These are phyloP conservation scores for Tetraselmis striata DNA, from an alignment of 139 green algal species.

Conservation along the genomic window DNA sequence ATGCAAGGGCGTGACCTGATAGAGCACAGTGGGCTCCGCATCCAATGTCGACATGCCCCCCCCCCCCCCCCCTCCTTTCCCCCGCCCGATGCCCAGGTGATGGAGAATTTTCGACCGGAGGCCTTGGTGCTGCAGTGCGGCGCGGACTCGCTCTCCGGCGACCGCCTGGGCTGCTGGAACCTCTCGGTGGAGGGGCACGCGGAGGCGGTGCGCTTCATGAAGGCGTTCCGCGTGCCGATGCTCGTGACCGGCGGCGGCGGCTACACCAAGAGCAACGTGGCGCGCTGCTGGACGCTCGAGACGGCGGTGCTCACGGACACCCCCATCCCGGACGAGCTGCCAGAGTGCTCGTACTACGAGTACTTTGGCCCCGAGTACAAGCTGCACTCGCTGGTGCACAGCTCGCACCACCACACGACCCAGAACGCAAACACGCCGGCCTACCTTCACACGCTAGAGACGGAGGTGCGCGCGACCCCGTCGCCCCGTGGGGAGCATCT, in stretches of 20 bases:
- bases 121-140: slow-evolving; percentile 81
- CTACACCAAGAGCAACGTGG: slow-evolving; percentile 96
- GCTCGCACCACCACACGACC: too few species aligned
- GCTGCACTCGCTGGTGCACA: slow-evolving; percentile 48
- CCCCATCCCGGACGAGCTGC: slow-evolving; percentile 49
- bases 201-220: slow-evolving; percentile 85
- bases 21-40: too few species aligned
- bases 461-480: too few species aligned
- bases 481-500: too few species aligned
- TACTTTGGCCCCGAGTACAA: slow-evolving; percentile 55
- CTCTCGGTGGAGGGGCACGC: slow-evolving; percentile 76
- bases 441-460: too few species aligned
- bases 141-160: slow-evolving; percentile 80
- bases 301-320: slow-evolving; percentile 44
- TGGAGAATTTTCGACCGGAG: slow-evolving; percentile 65
- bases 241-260: slow-evolving; percentile 84
- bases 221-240: slow-evolving; percentile 79
- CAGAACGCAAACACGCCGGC: slow-evolving; percentile 19
- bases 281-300: slow-evolving; percentile 69
- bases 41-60: too few species aligned
- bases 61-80: too few species aligned
- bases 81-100: too few species aligned
- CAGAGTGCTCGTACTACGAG: slow-evolving; percentile 52
- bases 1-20: too few species aligned
- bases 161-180: slow-evolving; percentile 90